Base-by-base conservation (phyloP, 78 protist genomes). In the Dictyostelium firmibasis region DNA sequence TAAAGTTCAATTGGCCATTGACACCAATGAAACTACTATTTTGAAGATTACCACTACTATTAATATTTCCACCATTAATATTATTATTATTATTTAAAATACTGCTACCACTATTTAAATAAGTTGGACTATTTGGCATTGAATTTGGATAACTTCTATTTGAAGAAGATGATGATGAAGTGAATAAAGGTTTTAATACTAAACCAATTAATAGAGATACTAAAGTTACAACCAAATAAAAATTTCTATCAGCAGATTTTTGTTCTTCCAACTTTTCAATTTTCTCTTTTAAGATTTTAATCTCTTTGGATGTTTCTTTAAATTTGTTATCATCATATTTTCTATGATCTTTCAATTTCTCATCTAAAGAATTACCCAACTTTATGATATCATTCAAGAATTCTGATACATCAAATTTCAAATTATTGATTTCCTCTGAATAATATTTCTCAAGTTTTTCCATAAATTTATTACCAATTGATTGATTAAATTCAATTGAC, bases 401-500 rank as follows among this genome's bases (percentile, higher is more conserved):
- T 29, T 5, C 29, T 16, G 57, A 16, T 3, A 82, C 67, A 33
- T 81, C 91, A n/a, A 35, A 38, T 23, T 44, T 64, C 25, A 92
- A 38, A 16, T 18, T 31, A n/a, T 25, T 67, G 27, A 92, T 27
- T 18, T 20, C 35, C n/a, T 62, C 41, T 10, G 85, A 64, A 29
- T 85, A 85, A 33, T 64, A 77, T 0, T 23, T 16, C 23, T 84
- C 92, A 7, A 91, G 27, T 41, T 81, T 84, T 60, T 91, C 91
- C n/a, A 91, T 23, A 41, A 69, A 91, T 35, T 36, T 47, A 81
- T 79, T 75, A 11, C 87, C 83, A 29, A 91, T 75, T 31, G 95
- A 94, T 47, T 86, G 93, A 74, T 79, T 87, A 70, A 86, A 86
- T 33, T 94, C 96, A 33, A 86, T 13, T 25, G 84, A 35, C 23